Conservation (phyloP, 2,329 filamentous ascomycete species). For the Colletotrichum musicola region DNA sequence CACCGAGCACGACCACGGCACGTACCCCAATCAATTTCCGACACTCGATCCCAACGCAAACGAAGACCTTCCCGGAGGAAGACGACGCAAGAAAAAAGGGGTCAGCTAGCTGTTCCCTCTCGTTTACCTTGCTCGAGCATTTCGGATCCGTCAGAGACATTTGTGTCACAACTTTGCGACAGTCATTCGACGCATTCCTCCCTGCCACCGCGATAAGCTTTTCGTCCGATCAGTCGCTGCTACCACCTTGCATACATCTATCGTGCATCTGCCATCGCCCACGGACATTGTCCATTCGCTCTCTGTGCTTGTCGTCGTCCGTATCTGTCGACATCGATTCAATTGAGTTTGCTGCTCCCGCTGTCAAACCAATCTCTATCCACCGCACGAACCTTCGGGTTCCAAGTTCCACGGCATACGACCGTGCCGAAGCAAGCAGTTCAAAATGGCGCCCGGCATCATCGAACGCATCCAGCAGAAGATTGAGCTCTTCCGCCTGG, state of each 20-base stretch:
- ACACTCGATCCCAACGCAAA: slow-evolving; percentile 21
- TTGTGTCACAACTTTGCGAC: slow-evolving; percentile 33
- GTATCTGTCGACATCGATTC: background rate
- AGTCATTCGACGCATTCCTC: slow-evolving; percentile 22
- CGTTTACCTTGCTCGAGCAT: slow-evolving; percentile 9
- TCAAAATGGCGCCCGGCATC: slow-evolving; percentile 62
- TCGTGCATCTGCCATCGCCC: slow-evolving; percentile 22
- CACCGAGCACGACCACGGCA: background rate
- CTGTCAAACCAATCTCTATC: background rate
- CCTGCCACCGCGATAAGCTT: slow-evolving; percentile 31
- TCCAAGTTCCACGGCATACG: background rate
- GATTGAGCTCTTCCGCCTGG: slow-evolving; percentile 92
- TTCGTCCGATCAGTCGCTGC: slow-evolving; percentile 22
- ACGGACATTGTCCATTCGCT: background rate
- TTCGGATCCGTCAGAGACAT: slow-evolving; percentile 32
- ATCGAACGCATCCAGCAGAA: slow-evolving; percentile 74
- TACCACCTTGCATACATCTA: slow-evolving; percentile 1
- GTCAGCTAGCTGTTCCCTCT: background rate
- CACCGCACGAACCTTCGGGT: slow-evolving; percentile 1
- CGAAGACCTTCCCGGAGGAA: background rate
- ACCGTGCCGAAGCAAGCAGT: background rate
- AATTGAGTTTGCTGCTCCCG: slow-evolving; percentile 22
- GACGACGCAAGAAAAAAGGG: slow-evolving; percentile 6
- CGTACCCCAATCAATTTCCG: slow-evolving; percentile 8
- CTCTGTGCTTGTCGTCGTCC: background rate